Evolutionary conservation across 2,329 filamentous ascomycete genomes (phyloP), one percentile per base, ranked within the genome.

Genomic region (Chlorencoelia australis): DNA sequence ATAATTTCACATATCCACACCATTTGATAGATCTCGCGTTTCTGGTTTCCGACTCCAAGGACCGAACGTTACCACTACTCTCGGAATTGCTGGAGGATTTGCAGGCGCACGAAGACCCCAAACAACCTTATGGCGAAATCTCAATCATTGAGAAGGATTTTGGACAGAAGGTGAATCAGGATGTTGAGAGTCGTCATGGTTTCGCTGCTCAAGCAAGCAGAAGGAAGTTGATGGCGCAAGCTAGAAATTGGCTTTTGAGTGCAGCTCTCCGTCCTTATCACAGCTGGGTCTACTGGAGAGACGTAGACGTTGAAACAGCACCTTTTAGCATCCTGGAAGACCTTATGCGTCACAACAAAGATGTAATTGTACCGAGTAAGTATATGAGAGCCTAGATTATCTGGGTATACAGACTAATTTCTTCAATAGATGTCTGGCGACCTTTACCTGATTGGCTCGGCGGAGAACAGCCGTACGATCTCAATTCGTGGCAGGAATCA

Each of bases 401-500:
- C 7, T 14, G 11, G 27, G 15, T 7, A 15, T 18, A 21, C 19
- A 33, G 31, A 41, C 32, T 21, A n/a, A 31, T 38, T 37, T 40
- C 19, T 27, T 21, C n/a, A 29, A 30, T 43, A 88, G 82, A 98
- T 65, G 91, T 98, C 42, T 98, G 91, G 91, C 80, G 91, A 47
- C 91, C 91, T n/a, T 73, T 98, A 31, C 91, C 91, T 5, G 91
- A 98, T 60, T 98, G 91, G 91, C 82, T 98, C 16, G 91, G 91
- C 30, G 93, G 91, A 52, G 91, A 98, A 59, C 91, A 98, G 59
- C 91, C 91, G 2, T 98, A 98, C 59, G 91, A 98, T 62, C 62
- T 98, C 51, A 98, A 98, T 60, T 96, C 89, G 11, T 98, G 91
- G 91, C 91, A 98, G 61, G 91, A 98, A 61, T 98, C 91, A 0